phyloP scores from a whole-genome alignment of 805 yeast genomes.

The Ogataea wickerhamii region DNA sequence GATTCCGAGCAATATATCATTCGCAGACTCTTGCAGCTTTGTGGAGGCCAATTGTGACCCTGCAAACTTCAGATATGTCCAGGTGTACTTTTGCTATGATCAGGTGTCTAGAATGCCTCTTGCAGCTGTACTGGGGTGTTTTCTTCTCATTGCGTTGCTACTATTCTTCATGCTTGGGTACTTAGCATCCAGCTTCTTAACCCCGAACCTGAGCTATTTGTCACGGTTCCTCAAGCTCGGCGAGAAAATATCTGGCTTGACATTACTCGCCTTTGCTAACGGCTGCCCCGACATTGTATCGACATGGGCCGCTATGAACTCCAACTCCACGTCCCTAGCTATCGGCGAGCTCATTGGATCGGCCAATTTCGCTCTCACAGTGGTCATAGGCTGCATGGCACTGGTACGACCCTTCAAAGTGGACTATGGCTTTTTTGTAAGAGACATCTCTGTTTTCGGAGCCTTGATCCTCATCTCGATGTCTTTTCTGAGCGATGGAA shows the following conservation, averaged over 20 bases:
- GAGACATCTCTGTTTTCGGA: slow-evolving; percentile 60
- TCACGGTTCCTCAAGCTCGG: slow-evolving; percentile 61
- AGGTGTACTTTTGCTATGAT: slow-evolving; percentile 26
- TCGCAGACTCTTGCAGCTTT: slow-evolving; percentile 17
- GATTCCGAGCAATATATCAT: slow-evolving; percentile 9
- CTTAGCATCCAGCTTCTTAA: slow-evolving; percentile 76
- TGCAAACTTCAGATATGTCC: slow-evolving; percentile 18
- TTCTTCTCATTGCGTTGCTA: slow-evolving; percentile 25
- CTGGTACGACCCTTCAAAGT: slow-evolving; percentile 48
- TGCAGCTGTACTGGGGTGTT: slow-evolving; percentile 6
- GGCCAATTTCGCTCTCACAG: slow-evolving; percentile 48
- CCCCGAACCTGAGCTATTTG: slow-evolving; percentile 71
- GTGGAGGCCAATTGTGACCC: slow-evolving; percentile 20
- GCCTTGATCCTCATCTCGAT: slow-evolving; percentile 47
- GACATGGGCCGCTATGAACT: slow-evolving; percentile 75
- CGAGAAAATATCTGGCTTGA: slow-evolving; percentile 80
- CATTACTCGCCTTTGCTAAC: slow-evolving; percentile 86
- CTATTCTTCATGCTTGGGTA: slow-evolving; percentile 66
- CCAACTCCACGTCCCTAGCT: slow-evolving; percentile 57
- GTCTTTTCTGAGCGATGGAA: slow-evolving; percentile 52
- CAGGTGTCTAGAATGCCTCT: slow-evolving; percentile 6
- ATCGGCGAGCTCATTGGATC: slow-evolving; percentile 54
- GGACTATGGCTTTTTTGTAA: slow-evolving; percentile 45
- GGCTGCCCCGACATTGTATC: slow-evolving; percentile 88
- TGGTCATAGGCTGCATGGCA: slow-evolving; percentile 49